Evolutionary conservation across 2,329 filamentous ascomycete species (phyloP).

Genomic region (Ceratocystis diversiconidia): DNA sequence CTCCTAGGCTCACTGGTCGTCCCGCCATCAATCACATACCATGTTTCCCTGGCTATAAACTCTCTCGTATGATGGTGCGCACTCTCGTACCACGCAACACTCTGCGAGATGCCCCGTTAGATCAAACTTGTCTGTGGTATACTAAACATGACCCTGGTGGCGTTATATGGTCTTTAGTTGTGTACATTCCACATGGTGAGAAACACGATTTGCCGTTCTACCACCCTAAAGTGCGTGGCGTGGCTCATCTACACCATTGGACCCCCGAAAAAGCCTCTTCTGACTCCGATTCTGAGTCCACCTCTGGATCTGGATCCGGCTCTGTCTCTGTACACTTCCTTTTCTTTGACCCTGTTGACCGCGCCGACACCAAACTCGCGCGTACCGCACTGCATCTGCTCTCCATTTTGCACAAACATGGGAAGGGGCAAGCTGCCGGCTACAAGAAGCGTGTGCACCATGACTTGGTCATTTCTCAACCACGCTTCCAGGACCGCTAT

Average conservation of each 20-base stretch:
- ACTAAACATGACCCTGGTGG: conserved; percentile 23
- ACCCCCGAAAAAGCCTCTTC: conserved; percentile 23
- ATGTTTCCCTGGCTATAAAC: conserved; percentile 30
- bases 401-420: conserved; percentile 57
- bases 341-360: conserved; percentile 30
- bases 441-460: conserved; percentile 75
- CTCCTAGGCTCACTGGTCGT: neutral
- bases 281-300: conserved; percentile 19
- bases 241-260: conserved; percentile 66
- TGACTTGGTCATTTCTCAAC: conserved; percentile 65
- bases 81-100: conserved; percentile 71
- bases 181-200: conserved; percentile 62
- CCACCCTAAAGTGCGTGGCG: conserved; percentile 59
- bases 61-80: conserved; percentile 41
- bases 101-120: conserved; percentile 55
- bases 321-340: conserved; percentile 47
- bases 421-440: conserved; percentile 47
- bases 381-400: conserved; percentile 58
- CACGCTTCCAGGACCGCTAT: conserved; percentile 70
- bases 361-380: conserved; percentile 35
- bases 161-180: conserved; percentile 32
- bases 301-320: conserved; percentile 24
- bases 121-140: conserved; percentile 74
- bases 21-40: conserved; percentile 13
- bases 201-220: conserved; percentile 66